Evolutionary conservation across 768 basidiomycete species (phyloP).

Genomic region (Amanita pseudoporphyria): DNA sequence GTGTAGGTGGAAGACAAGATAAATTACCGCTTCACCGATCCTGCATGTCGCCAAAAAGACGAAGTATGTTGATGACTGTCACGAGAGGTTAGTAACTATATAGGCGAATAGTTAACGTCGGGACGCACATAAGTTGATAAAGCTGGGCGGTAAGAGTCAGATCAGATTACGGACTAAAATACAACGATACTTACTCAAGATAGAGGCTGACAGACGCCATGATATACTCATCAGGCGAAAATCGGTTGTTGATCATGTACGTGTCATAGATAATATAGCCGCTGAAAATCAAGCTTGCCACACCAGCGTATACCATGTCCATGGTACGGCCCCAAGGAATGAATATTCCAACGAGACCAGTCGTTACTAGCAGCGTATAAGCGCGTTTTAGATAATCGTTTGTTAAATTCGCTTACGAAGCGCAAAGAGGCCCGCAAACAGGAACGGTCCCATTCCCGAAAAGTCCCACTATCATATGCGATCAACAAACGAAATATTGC

Average conservation of each 20-base stretch:
- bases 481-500: not conserved
- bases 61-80: conserved; percentile 76
- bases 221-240: conserved; percentile 92
- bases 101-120: not conserved
- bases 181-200: conserved; percentile 61
- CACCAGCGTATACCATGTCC: conserved; percentile 73
- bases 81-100: conserved; percentile 6
- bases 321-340: conserved; percentile 77
- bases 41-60: conserved; percentile 57
- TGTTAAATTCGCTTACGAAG: conserved; percentile 38
- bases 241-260: conserved; percentile 75
- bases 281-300: conserved; percentile 77
- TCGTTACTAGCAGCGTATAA: conserved; percentile 43
- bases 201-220: conserved; percentile 89
- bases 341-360: conserved; percentile 76
- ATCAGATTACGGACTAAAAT: conserved; percentile 3
- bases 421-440: conserved; percentile 79
- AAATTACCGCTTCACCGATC: conserved; percentile 25
- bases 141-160: conserved; percentile 32
- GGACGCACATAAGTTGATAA: conserved; percentile 80
- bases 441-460: conserved; percentile 82
- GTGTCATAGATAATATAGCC: conserved; percentile 92
- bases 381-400: not conserved
- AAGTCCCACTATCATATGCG: conserved; percentile 70
- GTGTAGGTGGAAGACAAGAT: not conserved